Conservation (phyloP, 441 rosid genomes). For the Bruguiera hainesii region DNA sequence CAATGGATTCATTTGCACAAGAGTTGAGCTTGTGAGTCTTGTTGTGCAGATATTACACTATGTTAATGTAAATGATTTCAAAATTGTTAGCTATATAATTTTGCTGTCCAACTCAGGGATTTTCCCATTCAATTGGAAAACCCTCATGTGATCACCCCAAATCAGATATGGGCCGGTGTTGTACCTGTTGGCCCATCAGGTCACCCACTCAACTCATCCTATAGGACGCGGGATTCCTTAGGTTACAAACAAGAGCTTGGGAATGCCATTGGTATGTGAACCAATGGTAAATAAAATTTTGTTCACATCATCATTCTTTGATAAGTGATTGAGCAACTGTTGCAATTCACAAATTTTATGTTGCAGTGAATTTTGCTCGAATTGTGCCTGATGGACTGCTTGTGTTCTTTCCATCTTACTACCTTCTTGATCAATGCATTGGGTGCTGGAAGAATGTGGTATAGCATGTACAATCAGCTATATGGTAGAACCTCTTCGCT, state of each 20-base stretch:
- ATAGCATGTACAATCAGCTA: slow-evolving; percentile 29
- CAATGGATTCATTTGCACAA: slow-evolving; percentile 87
- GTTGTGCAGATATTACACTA: slow-evolving; percentile 13
- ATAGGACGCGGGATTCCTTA: slow-evolving; percentile 66
- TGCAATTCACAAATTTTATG: slow-evolving; percentile 21
- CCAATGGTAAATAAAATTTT: neutral
- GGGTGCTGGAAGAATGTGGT: slow-evolving; percentile 84
- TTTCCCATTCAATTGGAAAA: slow-evolving; percentile 92
- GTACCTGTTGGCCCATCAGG: slow-evolving; percentile 88
- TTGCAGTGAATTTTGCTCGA: slow-evolving; percentile 85
- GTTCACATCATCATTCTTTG: neutral
- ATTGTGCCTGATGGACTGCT: slow-evolving; percentile 96
- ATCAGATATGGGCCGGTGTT: slow-evolving; percentile 96
- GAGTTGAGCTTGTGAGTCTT: slow-evolving; percentile 82
- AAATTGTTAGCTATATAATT: slow-evolving; percentile 26
- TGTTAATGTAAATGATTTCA: slow-evolving; percentile 17
- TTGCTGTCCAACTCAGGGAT: slow-evolving; percentile 45
- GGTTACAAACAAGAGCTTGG: slow-evolving; percentile 98
- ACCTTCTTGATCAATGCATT: slow-evolving; percentile 84
- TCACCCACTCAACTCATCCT: slow-evolving; percentile 74
- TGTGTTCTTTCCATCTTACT: slow-evolving; percentile 93
- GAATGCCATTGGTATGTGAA: slow-evolving; percentile 82
- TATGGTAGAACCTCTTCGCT: slow-evolving; percentile 16
- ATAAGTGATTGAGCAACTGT: slow-evolving; percentile 1
- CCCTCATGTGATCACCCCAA: slow-evolving; percentile 91